A percentile compares a stretch with the other conserved stretches of the same genome.
Evolutionary conservation across 805 yeast genomes (phyloP).

Genomic region (Metschnikowia vanudenii): DNA sequence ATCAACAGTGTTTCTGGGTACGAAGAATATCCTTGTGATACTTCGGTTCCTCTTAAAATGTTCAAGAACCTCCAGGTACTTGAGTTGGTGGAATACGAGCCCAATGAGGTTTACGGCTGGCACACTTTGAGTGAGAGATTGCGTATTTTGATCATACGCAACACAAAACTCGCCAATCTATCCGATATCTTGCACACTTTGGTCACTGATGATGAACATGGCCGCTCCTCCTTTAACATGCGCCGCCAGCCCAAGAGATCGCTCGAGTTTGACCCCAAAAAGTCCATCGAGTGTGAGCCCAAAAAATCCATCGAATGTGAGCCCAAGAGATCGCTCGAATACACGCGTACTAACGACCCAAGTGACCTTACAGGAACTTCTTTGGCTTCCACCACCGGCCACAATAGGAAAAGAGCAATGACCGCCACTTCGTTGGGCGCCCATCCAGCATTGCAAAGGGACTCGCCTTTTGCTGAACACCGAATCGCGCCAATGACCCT

Average conservation of each 20-base stretch:
- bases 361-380: neutral
- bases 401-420: conserved; percentile 16
- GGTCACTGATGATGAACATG: conserved; percentile 52
- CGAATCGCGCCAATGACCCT: neutral
- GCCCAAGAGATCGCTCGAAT: conserved; percentile 6
- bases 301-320: conserved; percentile 14
- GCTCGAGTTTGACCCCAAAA: no score
- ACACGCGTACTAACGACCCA: neutral
- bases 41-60: conserved; percentile 60
- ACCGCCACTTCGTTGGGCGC: conserved; percentile 9
- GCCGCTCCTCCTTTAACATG: conserved; percentile 33
- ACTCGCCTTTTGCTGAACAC: neutral
- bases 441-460: neutral
- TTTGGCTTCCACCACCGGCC: neutral
- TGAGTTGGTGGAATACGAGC: conserved; percentile 59
- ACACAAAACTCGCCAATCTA: conserved; percentile 50
- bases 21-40: conserved; percentile 71
- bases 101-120: conserved; percentile 69
- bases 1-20: conserved; percentile 57
- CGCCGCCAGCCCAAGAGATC: conserved; percentile 21
- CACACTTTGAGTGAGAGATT: conserved; percentile 52
- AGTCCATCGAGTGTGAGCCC: no score
- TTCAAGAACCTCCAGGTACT: conserved; percentile 63
- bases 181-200: conserved; percentile 51
- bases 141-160: conserved; percentile 53